Evolutionary conservation across 495 filamentous ascomycete genomes (phyloP).

Genomic region (Aspergillus cristatus): DNA sequence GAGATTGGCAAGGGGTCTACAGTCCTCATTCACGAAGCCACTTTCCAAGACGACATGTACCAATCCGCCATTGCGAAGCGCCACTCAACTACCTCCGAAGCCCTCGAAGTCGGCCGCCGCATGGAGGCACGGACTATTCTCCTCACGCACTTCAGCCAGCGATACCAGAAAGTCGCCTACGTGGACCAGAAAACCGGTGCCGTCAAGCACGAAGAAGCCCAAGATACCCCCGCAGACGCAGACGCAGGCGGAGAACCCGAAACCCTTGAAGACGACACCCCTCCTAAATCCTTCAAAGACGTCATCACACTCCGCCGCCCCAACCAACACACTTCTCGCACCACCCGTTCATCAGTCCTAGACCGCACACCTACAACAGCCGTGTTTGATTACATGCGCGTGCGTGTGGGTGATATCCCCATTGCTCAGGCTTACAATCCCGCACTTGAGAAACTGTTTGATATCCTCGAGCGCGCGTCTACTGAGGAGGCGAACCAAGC

Average conservation of each 20-base stretch:
- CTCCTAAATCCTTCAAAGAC: background rate
- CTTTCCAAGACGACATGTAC: conserved; percentile 75
- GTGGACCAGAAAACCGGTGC: conserved; percentile 12
- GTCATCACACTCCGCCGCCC: conserved; percentile 2
- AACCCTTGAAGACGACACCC: conserved; percentile 8
- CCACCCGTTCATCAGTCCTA: conserved; percentile 3
- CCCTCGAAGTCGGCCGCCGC: conserved; percentile 59
- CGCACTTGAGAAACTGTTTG: conserved; percentile 60
- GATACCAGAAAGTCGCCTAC: conserved; percentile 71
- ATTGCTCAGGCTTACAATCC: conserved; percentile 65
- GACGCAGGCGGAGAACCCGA: background rate
- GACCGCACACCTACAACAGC: conserved; percentile 47
- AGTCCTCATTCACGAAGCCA: conserved; percentile 88
- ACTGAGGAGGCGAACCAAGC: conserved; percentile 11
- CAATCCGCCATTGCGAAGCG: conserved; percentile 80
- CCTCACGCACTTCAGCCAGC: conserved; percentile 89
- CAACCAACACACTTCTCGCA: background rate
- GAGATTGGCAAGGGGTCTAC: conserved; percentile 64
- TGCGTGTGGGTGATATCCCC: conserved; percentile 72
- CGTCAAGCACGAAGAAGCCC: conserved; percentile 11
- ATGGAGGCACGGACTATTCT: conserved; percentile 73
- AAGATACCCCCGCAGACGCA: conserved; percentile 24
- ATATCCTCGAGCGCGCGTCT: conserved; percentile 25
- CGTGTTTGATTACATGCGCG: conserved; percentile 86
- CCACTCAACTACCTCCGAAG: conserved; percentile 79